phyloP scores from a whole-genome alignment of 2,329 filamentous ascomycete genomes.

The Nannizzia gypsea region DNA sequence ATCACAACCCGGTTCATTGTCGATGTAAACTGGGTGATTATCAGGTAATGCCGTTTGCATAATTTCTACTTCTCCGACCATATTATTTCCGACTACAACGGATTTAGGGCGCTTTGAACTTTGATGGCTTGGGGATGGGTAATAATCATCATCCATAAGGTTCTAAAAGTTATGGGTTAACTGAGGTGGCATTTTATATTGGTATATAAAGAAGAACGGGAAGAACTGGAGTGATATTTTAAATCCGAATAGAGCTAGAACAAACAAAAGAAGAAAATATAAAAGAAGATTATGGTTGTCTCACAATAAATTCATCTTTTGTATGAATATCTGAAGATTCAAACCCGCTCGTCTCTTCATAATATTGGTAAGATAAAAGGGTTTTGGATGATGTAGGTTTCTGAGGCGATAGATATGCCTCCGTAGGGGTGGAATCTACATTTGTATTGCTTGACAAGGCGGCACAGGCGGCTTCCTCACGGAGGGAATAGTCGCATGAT shows the following conservation, averaged over 20 bases:
- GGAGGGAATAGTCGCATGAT: not conserved
- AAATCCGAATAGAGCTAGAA: not conserved
- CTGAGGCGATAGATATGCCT: not conserved
- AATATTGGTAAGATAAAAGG: not conserved
- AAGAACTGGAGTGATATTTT: no score
- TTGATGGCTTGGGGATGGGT: no score
- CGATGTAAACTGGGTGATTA: not conserved
- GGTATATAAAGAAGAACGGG: no score
- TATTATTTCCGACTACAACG: not conserved
- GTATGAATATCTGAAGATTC: not conserved
- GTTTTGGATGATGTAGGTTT: not conserved
- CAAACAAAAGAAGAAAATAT: not conserved
- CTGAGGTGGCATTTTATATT: no score
- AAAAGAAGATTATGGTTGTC: not conserved
- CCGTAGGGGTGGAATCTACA: not conserved
- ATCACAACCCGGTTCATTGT: not conserved
- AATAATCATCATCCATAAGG: not conserved
- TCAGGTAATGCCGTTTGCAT: not conserved
- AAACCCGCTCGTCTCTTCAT: not conserved
- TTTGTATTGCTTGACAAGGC: not conserved
- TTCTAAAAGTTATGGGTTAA: no score
- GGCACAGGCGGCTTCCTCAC: not conserved
- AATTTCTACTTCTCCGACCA: not conserved
- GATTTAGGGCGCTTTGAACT: no score
- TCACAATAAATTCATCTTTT: not conserved